These are phyloP conservation scores for Didymella segeticola DNA, from an alignment of 2,329 filamentous ascomycete species.

Conservation along the genomic window DNA sequence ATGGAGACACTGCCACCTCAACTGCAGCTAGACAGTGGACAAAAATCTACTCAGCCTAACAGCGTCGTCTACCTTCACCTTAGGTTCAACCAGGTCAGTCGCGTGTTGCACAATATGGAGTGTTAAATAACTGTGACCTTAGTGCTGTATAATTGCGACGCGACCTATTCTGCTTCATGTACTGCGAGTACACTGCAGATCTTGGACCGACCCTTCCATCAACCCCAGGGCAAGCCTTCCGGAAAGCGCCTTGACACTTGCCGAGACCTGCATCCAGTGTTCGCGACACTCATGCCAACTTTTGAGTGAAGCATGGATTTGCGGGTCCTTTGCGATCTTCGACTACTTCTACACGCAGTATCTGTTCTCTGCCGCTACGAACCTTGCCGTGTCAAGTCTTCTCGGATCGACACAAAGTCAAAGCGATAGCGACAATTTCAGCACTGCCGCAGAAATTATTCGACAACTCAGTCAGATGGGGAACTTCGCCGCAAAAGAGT, in stretches of 20 bases:
- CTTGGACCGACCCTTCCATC: conserved; percentile 5
- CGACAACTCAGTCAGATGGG: conserved; percentile 22
- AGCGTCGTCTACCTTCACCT: conserved; percentile 48
- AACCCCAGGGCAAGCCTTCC: conserved; percentile 16
- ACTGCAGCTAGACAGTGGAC: conserved; percentile 39
- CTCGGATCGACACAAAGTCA: conserved; percentile 33
- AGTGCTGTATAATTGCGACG: conserved; percentile 42
- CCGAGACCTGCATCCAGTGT: conserved; percentile 55
- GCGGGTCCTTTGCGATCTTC: conserved; percentile 56
- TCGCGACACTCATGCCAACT: conserved; percentile 55
- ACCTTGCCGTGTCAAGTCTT: conserved; percentile 55
- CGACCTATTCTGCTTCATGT: conserved; percentile 45
- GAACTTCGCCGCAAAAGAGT: conserved; percentile 24
- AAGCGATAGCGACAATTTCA: conserved; percentile 21
- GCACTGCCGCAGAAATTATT: conserved; percentile 23
- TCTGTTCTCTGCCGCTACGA: conserved; percentile 55
- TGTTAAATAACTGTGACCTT: conserved; percentile 1
- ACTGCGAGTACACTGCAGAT: conserved; percentile 28
- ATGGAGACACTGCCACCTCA: conserved; percentile 44
- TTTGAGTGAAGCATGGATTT: conserved; percentile 55
- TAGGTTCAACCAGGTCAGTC: conserved; percentile 44
- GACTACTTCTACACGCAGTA: conserved; percentile 58
- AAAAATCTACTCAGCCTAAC: conserved; percentile 23
- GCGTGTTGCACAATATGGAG: background rate
- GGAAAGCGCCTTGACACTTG: conserved; percentile 48